These are phyloP conservation scores for Chaetomiaceae sp. DNA, from an alignment of 2,329 filamentous ascomycete species.

Conservation along the genomic window DNA sequence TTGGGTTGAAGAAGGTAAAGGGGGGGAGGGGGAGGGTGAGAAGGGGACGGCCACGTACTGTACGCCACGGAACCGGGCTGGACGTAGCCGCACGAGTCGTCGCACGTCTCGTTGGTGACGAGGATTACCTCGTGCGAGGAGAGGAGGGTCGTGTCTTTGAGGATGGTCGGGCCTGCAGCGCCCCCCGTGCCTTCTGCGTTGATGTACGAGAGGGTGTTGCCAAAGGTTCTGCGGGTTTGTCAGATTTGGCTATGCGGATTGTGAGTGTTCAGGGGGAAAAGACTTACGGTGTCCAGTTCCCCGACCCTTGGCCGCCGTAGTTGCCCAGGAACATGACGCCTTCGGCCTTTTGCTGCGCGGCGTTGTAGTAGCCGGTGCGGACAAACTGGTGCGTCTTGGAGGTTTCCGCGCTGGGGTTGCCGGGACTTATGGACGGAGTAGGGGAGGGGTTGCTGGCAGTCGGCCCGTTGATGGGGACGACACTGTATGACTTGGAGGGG, in stretches of 20 bases:
- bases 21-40: neutral
- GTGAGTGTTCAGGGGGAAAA: neutral
- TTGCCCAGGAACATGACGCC: constrained; percentile 47
- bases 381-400: constrained; percentile 32
- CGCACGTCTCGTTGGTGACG: constrained; percentile 41
- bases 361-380: constrained; percentile 43
- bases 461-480: neutral
- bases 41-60: constrained; percentile 19
- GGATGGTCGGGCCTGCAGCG: constrained; percentile 35
- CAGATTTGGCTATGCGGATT: neutral
- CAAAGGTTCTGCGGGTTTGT: constrained; percentile 34
- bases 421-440: constrained; percentile 7
- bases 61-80: constrained; percentile 42
- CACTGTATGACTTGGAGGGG: neutral
- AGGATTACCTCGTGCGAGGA: constrained; percentile 45
- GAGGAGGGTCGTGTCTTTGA: constrained; percentile 37
- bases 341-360: constrained; percentile 35
- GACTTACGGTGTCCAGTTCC: constrained; percentile 25
- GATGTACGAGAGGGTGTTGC: constrained; percentile 43
- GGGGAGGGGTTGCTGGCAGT: constrained; percentile 5
- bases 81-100: constrained; percentile 39
- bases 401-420: constrained; percentile 12
- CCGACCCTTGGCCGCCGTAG: constrained; percentile 41
- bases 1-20: neutral
- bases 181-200: constrained; percentile 38